These are phyloP conservation scores for Mucor plumbeus DNA, from an alignment of 371 early-diverging fungal species.

Conservation along the genomic window DNA sequence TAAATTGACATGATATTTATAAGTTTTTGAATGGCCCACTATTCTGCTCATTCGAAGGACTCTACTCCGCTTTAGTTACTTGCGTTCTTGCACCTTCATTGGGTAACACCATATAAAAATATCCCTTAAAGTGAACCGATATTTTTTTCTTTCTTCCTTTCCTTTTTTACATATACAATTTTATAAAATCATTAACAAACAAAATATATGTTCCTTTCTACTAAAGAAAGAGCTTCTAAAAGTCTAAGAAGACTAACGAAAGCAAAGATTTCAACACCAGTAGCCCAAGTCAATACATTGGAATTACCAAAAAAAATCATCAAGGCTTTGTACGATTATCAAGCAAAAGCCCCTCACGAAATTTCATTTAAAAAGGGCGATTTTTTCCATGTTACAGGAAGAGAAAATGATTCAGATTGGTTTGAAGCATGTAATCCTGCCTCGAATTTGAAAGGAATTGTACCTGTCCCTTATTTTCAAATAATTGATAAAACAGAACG, in stretches of 20 bases:
- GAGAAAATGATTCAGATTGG: slow-evolving; percentile 76
- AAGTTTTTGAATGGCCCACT: neutral
- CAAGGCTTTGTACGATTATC: slow-evolving; percentile 78
- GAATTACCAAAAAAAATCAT: slow-evolving; percentile 82
- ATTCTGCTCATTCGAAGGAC: neutral
- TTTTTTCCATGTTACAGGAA: slow-evolving; percentile 88
- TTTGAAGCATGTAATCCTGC: slow-evolving; percentile 88
- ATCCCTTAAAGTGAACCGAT: slow-evolving; percentile 6
- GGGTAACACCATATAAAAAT: neutral
- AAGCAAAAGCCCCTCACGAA: slow-evolving; percentile 68
- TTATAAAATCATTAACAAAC: neutral
- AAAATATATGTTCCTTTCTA: slow-evolving; percentile 35
- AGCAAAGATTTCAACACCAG: slow-evolving; percentile 52
- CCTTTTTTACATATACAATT: neutral
- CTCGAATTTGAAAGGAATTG: slow-evolving; percentile 78
- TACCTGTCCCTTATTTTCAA: slow-evolving; percentile 85
- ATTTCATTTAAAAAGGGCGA: slow-evolving; percentile 86
- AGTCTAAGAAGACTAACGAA: slow-evolving; percentile 44
- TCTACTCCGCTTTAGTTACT: slow-evolving; percentile 1
- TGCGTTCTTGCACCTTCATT: slow-evolving; percentile 1
- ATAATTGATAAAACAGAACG: slow-evolving; percentile 64
- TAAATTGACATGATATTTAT: neutral
- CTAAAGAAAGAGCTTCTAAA: slow-evolving; percentile 47
- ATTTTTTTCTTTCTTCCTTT: slow-evolving; percentile 9
- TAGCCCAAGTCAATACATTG: slow-evolving; percentile 28